These are phyloP conservation scores for Oryza coarctata DNA, from an alignment of 176 grass and related monocot genomes.

Conservation along the genomic window DNA sequence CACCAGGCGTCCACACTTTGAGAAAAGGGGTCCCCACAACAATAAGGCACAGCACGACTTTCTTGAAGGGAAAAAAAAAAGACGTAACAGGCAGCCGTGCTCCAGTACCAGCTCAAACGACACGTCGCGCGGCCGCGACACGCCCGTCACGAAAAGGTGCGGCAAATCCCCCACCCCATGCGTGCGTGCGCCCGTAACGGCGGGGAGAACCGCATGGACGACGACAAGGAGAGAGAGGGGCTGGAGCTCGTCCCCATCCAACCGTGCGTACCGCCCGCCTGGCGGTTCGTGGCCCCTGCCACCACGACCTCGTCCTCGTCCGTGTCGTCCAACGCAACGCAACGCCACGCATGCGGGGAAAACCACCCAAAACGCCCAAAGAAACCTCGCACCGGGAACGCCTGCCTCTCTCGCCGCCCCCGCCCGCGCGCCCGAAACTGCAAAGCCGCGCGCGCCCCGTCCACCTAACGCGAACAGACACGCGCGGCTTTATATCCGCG, in stretches of 20 bases:
- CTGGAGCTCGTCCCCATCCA: neutral
- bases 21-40: too few relatives aligned
- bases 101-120: too few relatives aligned
- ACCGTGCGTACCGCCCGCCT: neutral
- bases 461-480: slow-evolving; percentile 15
- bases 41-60: too few relatives aligned
- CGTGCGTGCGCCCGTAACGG: neutral
- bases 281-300: neutral
- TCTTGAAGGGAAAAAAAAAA: too few relatives aligned
- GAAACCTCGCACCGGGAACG: slow-evolving; percentile 26
- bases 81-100: too few relatives aligned
- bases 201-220: neutral
- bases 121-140: too few relatives aligned
- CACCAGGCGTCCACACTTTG: too few relatives aligned
- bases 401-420: neutral
- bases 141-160: too few relatives aligned
- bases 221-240: neutral
- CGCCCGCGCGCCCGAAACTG: slow-evolving; percentile 16
- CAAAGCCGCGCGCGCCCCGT: neutral
- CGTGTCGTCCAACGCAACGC: neutral
- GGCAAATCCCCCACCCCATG: too few relatives aligned
- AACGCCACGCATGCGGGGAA: neutral
- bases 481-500: neutral
- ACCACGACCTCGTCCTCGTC: neutral
- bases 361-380: slow-evolving; percentile 30